phyloP scores from a whole-genome alignment of 768 basidiomycete genomes.

The Boletus reticuloceps region DNA sequence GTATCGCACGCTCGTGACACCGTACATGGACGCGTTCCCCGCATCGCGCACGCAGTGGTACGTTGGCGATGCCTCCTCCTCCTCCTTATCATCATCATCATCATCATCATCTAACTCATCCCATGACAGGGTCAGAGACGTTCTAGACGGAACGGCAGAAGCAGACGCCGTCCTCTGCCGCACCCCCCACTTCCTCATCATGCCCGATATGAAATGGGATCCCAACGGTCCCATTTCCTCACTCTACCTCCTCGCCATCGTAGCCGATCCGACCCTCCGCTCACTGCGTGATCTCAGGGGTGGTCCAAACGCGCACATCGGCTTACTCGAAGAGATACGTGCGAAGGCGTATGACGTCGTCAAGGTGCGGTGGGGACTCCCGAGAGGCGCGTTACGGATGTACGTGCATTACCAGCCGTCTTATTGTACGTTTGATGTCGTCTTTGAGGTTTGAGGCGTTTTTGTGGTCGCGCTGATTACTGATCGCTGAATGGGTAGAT shows the following conservation, averaged over 20 bases:
- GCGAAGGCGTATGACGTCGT: slow-evolving; percentile 51
- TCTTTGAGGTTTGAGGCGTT: no score
- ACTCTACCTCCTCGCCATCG: slow-evolving; percentile 84
- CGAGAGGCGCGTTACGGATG: slow-evolving; percentile 61
- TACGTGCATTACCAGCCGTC: slow-evolving; percentile 95
- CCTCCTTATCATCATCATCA: no score
- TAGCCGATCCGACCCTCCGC: slow-evolving; percentile 55
- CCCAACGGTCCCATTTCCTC: slow-evolving; percentile 56
- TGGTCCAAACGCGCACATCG: slow-evolving; percentile 51
- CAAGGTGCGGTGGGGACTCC: slow-evolving; percentile 63
- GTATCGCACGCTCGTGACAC: slow-evolving; percentile 65
- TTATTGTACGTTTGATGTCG: slow-evolving; percentile 62
- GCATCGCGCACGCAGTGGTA: slow-evolving; percentile 80
- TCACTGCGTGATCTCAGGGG: slow-evolving; percentile 71
- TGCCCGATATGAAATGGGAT: slow-evolving; percentile 99
- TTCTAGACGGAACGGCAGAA: slow-evolving; percentile 76
- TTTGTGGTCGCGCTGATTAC: background rate
- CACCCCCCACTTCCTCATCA: slow-evolving; percentile 64
- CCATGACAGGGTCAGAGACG: slow-evolving; percentile 73
- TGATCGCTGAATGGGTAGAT: slow-evolving; percentile 44
- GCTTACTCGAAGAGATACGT: slow-evolving; percentile 65
- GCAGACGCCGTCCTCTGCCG: slow-evolving; percentile 68
- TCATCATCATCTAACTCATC: background rate
- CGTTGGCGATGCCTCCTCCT: background rate
- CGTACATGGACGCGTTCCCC: slow-evolving; percentile 78